Percentiles rank a stretch among this genome's conserved stretches.
Conservation (phyloP, 163 green algal genomes). For the Scenedesmus sp. region DNA sequence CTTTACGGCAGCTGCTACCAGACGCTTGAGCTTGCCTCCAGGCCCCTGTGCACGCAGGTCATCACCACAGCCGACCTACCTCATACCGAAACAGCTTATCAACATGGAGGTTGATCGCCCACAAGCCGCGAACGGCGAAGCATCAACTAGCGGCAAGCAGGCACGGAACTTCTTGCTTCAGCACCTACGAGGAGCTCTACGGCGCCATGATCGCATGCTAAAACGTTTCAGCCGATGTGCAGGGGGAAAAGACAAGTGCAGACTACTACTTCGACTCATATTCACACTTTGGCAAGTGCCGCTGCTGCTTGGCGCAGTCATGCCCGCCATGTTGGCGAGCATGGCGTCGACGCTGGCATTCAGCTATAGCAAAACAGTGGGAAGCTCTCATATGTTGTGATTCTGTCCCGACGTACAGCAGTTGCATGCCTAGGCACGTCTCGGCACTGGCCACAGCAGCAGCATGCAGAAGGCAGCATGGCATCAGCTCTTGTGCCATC, state of each 20-base stretch:
- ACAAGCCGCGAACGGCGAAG: background rate
- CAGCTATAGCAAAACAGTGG: background rate
- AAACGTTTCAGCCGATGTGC: background rate
- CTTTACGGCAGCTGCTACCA: background rate
- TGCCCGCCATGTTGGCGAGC: background rate
- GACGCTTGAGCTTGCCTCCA: background rate
- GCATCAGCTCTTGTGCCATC: background rate
- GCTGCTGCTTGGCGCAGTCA: background rate
- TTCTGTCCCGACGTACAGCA: background rate
- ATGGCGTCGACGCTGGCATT: background rate
- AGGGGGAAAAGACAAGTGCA: constrained; percentile 47
- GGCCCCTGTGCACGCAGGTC: background rate
- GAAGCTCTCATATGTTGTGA: too few relatives aligned
- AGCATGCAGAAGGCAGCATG: background rate
- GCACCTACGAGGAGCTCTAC: background rate
- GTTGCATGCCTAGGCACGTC: background rate
- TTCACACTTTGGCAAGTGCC: constrained; percentile 79
- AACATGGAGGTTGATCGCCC: constrained; percentile 38
- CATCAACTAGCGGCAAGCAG: constrained; percentile 40
- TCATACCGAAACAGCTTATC: background rate
- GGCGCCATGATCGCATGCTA: background rate
- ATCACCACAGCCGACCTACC: background rate
- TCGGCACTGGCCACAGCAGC: background rate
- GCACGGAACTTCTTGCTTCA: background rate
- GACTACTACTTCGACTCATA: constrained; percentile 89